Percentiles rank a stretch among this genome's conserved stretches.
phyloP scores from a whole-genome alignment of 495 filamentous ascomycete species.

The Penicillium simplicissimum region DNA sequence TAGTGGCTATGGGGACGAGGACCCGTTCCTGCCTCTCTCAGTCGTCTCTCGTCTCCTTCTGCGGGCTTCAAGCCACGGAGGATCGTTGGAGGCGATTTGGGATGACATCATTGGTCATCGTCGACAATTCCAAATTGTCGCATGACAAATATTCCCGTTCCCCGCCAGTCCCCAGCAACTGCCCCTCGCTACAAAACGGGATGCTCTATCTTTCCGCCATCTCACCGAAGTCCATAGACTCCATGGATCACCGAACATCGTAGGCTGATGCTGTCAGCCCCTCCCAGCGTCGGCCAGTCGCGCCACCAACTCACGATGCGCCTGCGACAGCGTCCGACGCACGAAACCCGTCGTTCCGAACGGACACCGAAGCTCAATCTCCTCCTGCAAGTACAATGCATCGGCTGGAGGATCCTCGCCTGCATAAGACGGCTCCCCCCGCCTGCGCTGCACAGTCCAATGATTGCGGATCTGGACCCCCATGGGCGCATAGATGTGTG shows the following conservation, averaged over 20 bases:
- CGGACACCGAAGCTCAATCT: constrained; percentile 12
- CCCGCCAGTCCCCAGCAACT: neutral
- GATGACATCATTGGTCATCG: constrained; percentile 17
- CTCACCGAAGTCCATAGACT: neutral
- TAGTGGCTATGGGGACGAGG: neutral
- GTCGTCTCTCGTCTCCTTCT: neutral
- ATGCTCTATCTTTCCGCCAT: neutral
- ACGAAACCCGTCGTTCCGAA: constrained; percentile 12
- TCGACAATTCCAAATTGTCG: constrained; percentile 18
- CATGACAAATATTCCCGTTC: constrained; percentile 19
- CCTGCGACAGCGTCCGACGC: constrained; percentile 9
- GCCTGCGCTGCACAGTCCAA: constrained; percentile 46
- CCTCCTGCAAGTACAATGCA: constrained; percentile 10
- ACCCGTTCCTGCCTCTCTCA: neutral
- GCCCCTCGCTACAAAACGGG: neutral
- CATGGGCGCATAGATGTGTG: constrained; percentile 68
- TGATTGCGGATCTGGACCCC: constrained; percentile 65
- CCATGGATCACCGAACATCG: neutral
- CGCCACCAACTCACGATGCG: constrained; percentile 9
- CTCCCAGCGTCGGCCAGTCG: constrained; percentile 6
- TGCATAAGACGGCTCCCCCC: neutral
- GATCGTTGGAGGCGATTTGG: neutral
- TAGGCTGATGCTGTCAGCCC: neutral
- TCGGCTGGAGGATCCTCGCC: neutral
- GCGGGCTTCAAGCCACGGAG: neutral